phyloP scores from a whole-genome alignment of 2,329 filamentous ascomycete species.

The Fusarium coicis region DNA sequence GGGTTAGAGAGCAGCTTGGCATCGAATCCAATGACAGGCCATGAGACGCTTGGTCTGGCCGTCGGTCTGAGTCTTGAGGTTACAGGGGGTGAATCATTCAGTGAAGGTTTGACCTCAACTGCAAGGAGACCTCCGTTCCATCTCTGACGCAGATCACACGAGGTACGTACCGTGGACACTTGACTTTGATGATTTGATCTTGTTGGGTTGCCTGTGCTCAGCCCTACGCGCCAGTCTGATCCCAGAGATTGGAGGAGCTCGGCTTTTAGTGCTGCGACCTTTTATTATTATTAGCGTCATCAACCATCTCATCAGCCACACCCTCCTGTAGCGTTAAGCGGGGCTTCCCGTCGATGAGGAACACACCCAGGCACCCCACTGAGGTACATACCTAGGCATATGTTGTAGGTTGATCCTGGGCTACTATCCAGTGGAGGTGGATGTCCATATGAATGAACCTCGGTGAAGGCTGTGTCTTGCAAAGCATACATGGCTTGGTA shows the following conservation, averaged over 20 bases:
- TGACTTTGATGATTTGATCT: neutral
- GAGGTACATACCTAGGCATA: too few species aligned
- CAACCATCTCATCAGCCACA: slow-evolving; percentile 42
- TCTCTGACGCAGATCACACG: slow-evolving; percentile 10
- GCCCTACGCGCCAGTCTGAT: slow-evolving; percentile 42
- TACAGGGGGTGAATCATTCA: slow-evolving; percentile 13
- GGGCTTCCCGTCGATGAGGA: slow-evolving; percentile 40
- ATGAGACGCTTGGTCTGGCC: slow-evolving; percentile 18
- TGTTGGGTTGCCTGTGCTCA: slow-evolving; percentile 39
- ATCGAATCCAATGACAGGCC: slow-evolving; percentile 4
- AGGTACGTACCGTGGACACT: slow-evolving; percentile 7
- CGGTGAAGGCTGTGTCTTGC: slow-evolving; percentile 37
- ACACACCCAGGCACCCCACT: slow-evolving; percentile 39
- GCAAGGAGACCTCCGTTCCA: slow-evolving; percentile 25
- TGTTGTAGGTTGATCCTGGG: neutral
- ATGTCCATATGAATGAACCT: slow-evolving; percentile 14
- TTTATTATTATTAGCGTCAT: slow-evolving; percentile 43
- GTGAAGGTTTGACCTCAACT: neutral
- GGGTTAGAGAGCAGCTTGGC: slow-evolving; percentile 22
- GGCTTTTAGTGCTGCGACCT: slow-evolving; percentile 36
- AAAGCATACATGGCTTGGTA: neutral
- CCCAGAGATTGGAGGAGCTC: slow-evolving; percentile 24
- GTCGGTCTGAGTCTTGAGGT: slow-evolving; percentile 29
- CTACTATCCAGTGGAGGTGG: neutral
- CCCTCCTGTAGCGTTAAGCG: slow-evolving; percentile 29